These are phyloP conservation scores for Blastobotrys arbuscula DNA, from an alignment of 1,139 yeast species.

Conservation along the genomic window DNA sequence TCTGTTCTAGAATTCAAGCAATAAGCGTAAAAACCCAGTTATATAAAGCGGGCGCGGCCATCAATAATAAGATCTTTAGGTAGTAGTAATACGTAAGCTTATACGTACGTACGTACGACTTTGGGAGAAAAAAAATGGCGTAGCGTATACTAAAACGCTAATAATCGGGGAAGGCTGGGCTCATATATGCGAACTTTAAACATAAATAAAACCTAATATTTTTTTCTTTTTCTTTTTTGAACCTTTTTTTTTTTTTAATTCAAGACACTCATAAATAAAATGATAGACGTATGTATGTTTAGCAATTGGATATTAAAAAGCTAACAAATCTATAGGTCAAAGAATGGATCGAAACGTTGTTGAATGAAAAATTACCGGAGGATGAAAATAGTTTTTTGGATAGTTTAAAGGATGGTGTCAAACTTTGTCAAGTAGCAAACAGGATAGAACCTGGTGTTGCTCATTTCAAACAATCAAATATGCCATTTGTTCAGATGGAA, in stretches of 20 bases:
- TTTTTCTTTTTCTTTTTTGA: background rate
- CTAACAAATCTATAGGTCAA: constrained; percentile 14
- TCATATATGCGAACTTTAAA: too few relatives aligned
- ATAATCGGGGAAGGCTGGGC: too few relatives aligned
- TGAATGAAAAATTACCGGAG: constrained; percentile 22
- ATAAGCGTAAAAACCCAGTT: too few relatives aligned
- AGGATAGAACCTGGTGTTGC: constrained; percentile 38
- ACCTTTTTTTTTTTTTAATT: background rate
- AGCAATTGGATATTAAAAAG: background rate
- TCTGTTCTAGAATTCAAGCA: too few relatives aligned
- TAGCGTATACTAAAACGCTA: too few relatives aligned
- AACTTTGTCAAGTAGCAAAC: constrained; percentile 48
- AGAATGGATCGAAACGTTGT: constrained; percentile 27
- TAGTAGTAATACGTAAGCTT: too few relatives aligned
- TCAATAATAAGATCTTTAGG: too few relatives aligned
- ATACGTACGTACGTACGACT: too few relatives aligned
- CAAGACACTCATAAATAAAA: background rate
- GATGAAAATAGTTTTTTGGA: constrained; percentile 40
- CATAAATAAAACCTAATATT: too few relatives aligned
- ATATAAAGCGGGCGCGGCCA: too few relatives aligned
- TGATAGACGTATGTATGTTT: constrained; percentile 3
- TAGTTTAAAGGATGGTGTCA: constrained; percentile 57
- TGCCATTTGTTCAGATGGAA: constrained; percentile 90
- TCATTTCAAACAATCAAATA: constrained; percentile 55
- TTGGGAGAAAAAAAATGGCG: too few relatives aligned